These are phyloP conservation scores for Didymella arachidicola DNA, from an alignment of 2,329 filamentous ascomycete species.

Conservation along the genomic window DNA sequence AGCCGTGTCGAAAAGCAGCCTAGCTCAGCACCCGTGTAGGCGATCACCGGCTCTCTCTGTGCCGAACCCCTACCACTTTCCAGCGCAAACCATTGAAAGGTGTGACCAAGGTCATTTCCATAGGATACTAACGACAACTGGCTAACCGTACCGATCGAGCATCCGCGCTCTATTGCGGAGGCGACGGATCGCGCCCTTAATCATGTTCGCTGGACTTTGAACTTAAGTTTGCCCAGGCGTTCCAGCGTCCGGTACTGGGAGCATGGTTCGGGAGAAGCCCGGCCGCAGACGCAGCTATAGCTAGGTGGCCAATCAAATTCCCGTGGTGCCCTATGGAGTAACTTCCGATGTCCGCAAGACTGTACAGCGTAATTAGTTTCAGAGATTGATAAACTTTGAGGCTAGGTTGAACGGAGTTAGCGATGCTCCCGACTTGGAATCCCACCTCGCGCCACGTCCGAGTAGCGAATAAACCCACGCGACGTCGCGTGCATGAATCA, in stretches of 20 bases:
- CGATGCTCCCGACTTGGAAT: neutral
- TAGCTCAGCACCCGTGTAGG: conserved; percentile 3
- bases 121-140: neutral
- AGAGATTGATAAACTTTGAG: conserved; percentile 11
- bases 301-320: neutral
- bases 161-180: neutral
- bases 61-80: conserved; percentile 5
- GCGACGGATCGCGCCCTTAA: neutral
- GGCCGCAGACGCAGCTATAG: neutral
- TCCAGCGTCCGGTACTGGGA: neutral
- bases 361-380: neutral
- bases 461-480: conserved; percentile 18
- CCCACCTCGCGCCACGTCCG: neutral
- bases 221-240: neutral
- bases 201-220: neutral
- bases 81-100: neutral
- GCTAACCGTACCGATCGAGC: neutral
- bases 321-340: neutral
- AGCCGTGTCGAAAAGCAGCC: neutral
- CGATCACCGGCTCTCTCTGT: conserved; percentile 4
- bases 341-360: neutral
- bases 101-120: neutral
- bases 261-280: neutral
- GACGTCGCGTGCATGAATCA: conserved; percentile 16
- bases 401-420: conserved; percentile 9